Evolutionary conservation across 768 basidiomycete species (phyloP), one percentile per base, ranked within the genome.

Genomic region (Rhodosporidiobolus sp.): DNA sequence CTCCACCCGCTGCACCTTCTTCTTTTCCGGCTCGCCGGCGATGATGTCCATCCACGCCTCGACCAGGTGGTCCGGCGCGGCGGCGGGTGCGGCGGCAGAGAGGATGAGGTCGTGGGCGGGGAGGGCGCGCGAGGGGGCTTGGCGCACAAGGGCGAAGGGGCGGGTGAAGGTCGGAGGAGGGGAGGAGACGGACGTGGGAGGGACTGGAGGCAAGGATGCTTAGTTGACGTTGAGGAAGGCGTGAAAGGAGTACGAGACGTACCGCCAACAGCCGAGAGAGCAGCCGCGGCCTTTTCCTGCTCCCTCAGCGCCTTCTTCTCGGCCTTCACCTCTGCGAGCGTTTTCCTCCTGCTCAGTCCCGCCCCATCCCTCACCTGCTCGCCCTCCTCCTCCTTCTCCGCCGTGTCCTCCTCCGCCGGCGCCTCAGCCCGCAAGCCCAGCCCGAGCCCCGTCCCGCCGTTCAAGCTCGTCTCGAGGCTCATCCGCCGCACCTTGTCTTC

Each of bases 11-110:
- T 6, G 19, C 9, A 17, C 46, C 48, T 49, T 43, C 38, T 43
- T 14, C 38, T 43, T 43, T 14, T 43, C 38, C 14, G 8, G 55
- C 32, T 7, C 34, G 48, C 69, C 69, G 49, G 53, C 56, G 11
- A 70, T 70, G 43, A 70, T 48, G 10, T 70, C 63, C 69, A 70
- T 70, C 69, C 69, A 70, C 1, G 69, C 69, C 11, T 70, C 69
- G 28, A 70, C 32, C 3, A 69, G 49, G n/a, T 58, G 62, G 12
- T 58, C 62, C 26, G 38, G 63, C 62, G 26, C 34, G 14, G 14
- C 24, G 28, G 12, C 35, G 19, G 24, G 7, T 14, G 20, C 9
- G 14, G 34, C 6, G 24, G 53, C 11, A 9, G 62, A 63, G 32
- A 70, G 56, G 62, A 63, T 63, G 20, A 56, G 17, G 4, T 56